Conservation (phyloP, 2,329 filamentous ascomycete genomes). For the Pseudogymnoascus sp. region DNA sequence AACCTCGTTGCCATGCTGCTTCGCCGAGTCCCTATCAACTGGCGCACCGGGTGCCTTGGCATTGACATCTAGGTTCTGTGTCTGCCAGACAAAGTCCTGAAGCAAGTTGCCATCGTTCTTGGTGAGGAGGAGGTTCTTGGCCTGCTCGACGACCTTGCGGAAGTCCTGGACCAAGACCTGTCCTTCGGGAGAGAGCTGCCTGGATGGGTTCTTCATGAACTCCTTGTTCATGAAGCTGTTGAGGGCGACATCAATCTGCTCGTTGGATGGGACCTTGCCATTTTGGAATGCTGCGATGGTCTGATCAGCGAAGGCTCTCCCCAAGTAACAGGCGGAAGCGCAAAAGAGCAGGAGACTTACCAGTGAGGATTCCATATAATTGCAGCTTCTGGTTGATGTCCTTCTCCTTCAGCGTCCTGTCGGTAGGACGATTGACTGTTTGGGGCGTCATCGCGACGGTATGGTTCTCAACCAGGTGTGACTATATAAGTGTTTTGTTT, state of each 20-base stretch:
- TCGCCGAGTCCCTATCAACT: conserved; percentile 65
- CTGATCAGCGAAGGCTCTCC: not conserved
- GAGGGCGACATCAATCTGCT: conserved; percentile 82
- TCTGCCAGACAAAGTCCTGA: conserved; percentile 96
- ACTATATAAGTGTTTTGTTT: not conserved
- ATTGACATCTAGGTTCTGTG: conserved; percentile 61
- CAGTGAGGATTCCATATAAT: conserved; percentile 78
- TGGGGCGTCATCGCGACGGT: not conserved
- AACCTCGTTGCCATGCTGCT: conserved; percentile 76
- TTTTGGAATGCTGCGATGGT: conserved; percentile 62
- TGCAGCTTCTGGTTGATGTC: conserved; percentile 92
- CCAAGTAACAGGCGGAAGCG: not conserved
- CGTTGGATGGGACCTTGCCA: conserved; percentile 75
- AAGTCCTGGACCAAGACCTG: conserved; percentile 70
- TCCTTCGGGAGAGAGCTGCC: conserved; percentile 75
- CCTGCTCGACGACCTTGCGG: conserved; percentile 70
- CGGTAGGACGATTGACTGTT: conserved; percentile 25
- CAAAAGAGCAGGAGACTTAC: conserved; percentile 32
- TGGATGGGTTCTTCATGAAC: conserved; percentile 60
- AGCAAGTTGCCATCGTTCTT: conserved; percentile 94
- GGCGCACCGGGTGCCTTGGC: conserved; percentile 57
- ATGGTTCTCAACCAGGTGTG: not conserved
- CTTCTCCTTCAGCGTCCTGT: conserved; percentile 25
- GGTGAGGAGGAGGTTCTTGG: conserved; percentile 75
- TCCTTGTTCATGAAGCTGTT: conserved; percentile 76